A percentile compares a stretch with the other conserved stretches of the same genome.
phyloP scores from a whole-genome alignment of 2,329 filamentous ascomycete genomes.

The Xylaria sp. region DNA sequence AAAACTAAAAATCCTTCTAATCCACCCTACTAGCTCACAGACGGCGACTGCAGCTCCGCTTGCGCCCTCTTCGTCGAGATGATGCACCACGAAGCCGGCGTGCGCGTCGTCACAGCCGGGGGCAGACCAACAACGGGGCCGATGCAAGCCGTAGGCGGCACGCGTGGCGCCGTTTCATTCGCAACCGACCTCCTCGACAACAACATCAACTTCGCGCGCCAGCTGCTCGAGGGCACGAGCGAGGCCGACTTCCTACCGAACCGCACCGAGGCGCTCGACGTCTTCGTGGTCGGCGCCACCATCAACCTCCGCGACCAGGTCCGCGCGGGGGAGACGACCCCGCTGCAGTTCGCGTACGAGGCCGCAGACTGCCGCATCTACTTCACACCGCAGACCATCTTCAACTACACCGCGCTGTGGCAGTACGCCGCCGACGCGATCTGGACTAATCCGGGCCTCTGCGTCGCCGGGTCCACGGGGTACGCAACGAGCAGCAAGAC shows the following conservation, averaged over 20 bases:
- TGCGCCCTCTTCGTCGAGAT: constrained; percentile 50
- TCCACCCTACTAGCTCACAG: constrained; percentile 39
- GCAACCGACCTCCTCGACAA: constrained; percentile 37
- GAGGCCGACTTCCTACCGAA: constrained; percentile 33
- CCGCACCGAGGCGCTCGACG: constrained; percentile 37
- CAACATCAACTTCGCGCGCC: constrained; percentile 28
- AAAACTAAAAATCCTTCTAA: constrained; percentile 1
- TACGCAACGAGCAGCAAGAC: neutral
- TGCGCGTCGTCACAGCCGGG: constrained; percentile 55
- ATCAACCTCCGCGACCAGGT: constrained; percentile 48
- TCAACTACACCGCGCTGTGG: constrained; percentile 66
- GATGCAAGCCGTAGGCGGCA: constrained; percentile 74
- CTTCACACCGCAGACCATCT: constrained; percentile 65
- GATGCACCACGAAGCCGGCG: constrained; percentile 47
- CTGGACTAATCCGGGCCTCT: constrained; percentile 28
- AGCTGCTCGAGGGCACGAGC: constrained; percentile 11
- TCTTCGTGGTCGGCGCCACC: constrained; percentile 28
- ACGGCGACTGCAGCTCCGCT: constrained; percentile 49
- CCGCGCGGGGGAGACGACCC: constrained; percentile 43
- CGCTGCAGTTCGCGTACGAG: constrained; percentile 70
- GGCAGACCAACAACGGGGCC: constrained; percentile 65
- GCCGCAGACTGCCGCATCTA: constrained; percentile 71
- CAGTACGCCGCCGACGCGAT: constrained; percentile 52
- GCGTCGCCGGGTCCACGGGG: constrained; percentile 36
- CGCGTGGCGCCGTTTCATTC: constrained; percentile 62